Evolutionary conservation across 2,329 filamentous ascomycete species (phyloP), one percentile per base, ranked within the genome.

Genomic region (Colletotrichum sp.): DNA sequence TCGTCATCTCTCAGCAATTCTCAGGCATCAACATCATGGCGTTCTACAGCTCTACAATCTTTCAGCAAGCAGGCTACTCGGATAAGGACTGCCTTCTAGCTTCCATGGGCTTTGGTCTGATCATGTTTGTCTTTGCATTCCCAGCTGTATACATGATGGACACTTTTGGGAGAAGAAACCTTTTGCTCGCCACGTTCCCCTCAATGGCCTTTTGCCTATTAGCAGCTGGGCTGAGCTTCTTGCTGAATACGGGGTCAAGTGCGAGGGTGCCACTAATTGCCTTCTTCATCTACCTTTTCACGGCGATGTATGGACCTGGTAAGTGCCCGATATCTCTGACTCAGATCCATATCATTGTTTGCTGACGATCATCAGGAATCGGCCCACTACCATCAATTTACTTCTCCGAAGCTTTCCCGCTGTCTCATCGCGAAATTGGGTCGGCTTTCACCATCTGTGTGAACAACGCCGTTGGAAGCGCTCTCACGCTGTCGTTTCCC

Each of bases 71-170:
- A 3, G 87, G 87, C 2, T 85, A 86, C n/a, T 84, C 83, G 5
- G 71, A 82, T 18, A 82, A 82, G 22, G 79, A 84, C 58, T 78
- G 86, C 8, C 81, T 93, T n/a, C 83, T 91, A 22, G 90, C 89
- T 0, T 91, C 90, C 0, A 89, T 88, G 79, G 91, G 91, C 0
- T 92, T 91, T 75, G 91, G 91, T 5, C 82, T 92, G 0, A 85
- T 91, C 70, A 91, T 89, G 77, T 92, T 91, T 77, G 60, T 91
- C 64, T 92, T 92, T 77, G 90, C 90, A 1, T 89, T 88, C 75
- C 91, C 91, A 0, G 90, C 91, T 2, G 83, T 93, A 43, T 92
- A 87, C 86, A 90, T 90, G 5, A 92, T 92, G 77, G 90, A 92
- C 76, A 89, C 86, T 0, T 90, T 89, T 74, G 91, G 91, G 3